phyloP scores from a whole-genome alignment of 2,329 filamentous ascomycete genomes.

The Aspergillaceae sp. region DNA sequence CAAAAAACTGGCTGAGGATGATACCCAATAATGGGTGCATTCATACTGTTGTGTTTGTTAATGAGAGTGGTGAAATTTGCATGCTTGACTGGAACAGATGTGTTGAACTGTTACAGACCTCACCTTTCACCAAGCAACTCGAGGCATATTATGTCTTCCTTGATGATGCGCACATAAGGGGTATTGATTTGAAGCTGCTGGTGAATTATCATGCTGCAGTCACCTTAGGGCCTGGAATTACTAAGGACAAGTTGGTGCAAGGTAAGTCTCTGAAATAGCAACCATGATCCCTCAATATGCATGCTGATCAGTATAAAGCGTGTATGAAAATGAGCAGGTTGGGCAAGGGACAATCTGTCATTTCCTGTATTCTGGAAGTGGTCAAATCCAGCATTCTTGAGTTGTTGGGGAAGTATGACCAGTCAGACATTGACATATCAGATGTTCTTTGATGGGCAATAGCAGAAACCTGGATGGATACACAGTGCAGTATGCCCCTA shows the following conservation, averaged over 20 bases:
- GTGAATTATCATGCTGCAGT: conserved; percentile 53
- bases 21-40: conserved; percentile 9
- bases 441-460: conserved; percentile 56
- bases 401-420: conserved; percentile 6
- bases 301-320: conserved; percentile 32
- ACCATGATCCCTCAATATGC: conserved; percentile 1
- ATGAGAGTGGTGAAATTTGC: conserved; percentile 19
- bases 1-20: conserved; percentile 44
- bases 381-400: conserved; percentile 46
- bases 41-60: conserved; percentile 51
- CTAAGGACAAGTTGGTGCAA: conserved; percentile 62
- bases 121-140: conserved; percentile 49
- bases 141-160: conserved; percentile 58
- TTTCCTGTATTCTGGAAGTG: conserved; percentile 53
- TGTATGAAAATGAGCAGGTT: conserved; percentile 66
- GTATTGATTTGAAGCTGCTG: conserved; percentile 59
- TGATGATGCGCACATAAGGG: conserved; percentile 62
- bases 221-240: conserved; percentile 55
- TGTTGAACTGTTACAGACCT: conserved; percentile 42
- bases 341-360: conserved; percentile 56
- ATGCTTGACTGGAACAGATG: conserved; percentile 21
- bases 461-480: conserved; percentile 47
- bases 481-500: conserved; percentile 52
- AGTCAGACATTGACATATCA: conserved; percentile 34
- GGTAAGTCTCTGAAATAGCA: conserved; percentile 34